Percentiles rank a stretch among this genome's conserved stretches.
Conservation (phyloP, 148 eudicot species). For the Rheum nobile region DNA sequence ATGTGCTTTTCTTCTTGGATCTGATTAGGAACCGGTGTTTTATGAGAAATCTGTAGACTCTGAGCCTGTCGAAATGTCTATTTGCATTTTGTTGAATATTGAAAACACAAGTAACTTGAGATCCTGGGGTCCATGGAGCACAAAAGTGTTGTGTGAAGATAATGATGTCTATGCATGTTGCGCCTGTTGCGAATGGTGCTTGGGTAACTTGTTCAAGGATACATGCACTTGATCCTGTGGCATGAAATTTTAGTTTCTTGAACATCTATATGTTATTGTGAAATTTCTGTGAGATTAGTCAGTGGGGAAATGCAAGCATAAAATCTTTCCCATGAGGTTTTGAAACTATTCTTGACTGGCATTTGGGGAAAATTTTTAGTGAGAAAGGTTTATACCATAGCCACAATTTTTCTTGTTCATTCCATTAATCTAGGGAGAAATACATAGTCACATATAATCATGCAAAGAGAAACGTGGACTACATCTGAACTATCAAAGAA, state of each 20-base stretch:
- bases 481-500: slow-evolving; percentile 46
- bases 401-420: neutral
- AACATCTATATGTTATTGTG: neutral
- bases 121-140: neutral
- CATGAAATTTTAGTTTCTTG: neutral
- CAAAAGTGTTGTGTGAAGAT: neutral
- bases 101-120: neutral
- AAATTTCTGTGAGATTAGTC: neutral
- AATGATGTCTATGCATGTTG: neutral
- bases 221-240: neutral
- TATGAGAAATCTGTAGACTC: neutral
- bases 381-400: neutral
- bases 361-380: neutral
- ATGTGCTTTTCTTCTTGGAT: neutral
- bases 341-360: neutral
- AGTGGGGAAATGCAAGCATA: neutral
- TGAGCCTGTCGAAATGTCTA: neutral
- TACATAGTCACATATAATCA: too few relatives aligned
- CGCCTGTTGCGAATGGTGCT: neutral
- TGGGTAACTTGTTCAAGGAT: neutral
- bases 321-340: neutral
- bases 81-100: neutral
- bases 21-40: neutral
- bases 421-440: neutral
- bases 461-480: slow-evolving; percentile 70